Percentiles rank a stretch among this genome's conserved stretches.
phyloP scores from a whole-genome alignment of 1,284 basidiomycete genomes.

The Ustilago loliicola region DNA sequence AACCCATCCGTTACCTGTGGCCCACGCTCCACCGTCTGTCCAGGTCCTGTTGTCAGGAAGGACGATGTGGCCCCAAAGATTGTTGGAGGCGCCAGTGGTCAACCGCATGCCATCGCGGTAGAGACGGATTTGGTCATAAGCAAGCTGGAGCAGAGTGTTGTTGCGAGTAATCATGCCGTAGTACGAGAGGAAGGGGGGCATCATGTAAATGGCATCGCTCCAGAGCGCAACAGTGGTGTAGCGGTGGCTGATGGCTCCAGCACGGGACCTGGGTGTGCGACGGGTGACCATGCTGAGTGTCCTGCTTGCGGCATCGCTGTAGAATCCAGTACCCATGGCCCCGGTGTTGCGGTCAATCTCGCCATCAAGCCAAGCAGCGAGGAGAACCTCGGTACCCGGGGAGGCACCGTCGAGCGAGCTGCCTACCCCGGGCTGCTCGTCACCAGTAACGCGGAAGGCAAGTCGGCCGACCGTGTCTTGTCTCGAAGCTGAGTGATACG shows the following conservation, averaged over 20 bases:
- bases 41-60: constrained; percentile 43
- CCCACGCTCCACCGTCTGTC: constrained; percentile 74
- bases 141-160: constrained; percentile 77
- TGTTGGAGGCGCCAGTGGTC: constrained; percentile 73
- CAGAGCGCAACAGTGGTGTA: constrained; percentile 50
- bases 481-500: constrained; percentile 51
- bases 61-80: constrained; percentile 62
- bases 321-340: constrained; percentile 69
- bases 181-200: constrained; percentile 90
- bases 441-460: constrained; percentile 62
- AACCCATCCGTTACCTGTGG: constrained; percentile 86
- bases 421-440: constrained; percentile 54
- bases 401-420: constrained; percentile 65
- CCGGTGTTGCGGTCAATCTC: constrained; percentile 55
- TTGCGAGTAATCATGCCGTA: constrained; percentile 83
- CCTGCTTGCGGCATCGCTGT: constrained; percentile 77
- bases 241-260: constrained; percentile 71
- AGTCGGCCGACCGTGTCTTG: constrained; percentile 62
- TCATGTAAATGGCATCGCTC: constrained; percentile 79
- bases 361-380: constrained; percentile 59
- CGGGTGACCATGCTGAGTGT: constrained; percentile 81
- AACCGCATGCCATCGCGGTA: constrained; percentile 78
- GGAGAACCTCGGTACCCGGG: constrained; percentile 60
- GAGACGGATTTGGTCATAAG: constrained; percentile 82
- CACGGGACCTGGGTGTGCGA: constrained; percentile 74